These are phyloP conservation scores for Erigeron philadelphicus DNA, from an alignment of 140 eudicot genomes.

Conservation along the genomic window DNA sequence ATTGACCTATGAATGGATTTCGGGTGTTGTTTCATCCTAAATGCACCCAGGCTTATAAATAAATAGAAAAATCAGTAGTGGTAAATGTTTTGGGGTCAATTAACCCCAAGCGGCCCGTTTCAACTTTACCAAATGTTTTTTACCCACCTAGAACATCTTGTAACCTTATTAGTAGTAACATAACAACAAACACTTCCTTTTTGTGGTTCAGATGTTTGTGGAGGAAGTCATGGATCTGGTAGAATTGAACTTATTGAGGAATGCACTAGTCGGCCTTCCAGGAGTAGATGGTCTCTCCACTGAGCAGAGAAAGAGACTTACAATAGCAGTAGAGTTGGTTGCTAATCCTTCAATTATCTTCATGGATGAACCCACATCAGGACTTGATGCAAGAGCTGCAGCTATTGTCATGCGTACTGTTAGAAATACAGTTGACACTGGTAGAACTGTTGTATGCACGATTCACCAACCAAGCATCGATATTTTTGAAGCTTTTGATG, in stretches of 20 bases:
- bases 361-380: conserved; percentile 81
- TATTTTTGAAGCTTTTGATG: conserved; percentile 72
- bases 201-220: conserved; percentile 55
- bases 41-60: no score
- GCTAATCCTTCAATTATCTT: conserved; percentile 80
- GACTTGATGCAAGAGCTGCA: conserved; percentile 79
- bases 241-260: conserved; percentile 48
- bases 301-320: conserved; percentile 67
- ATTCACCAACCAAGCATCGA: conserved; percentile 77
- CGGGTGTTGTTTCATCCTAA: not conserved
- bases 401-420: conserved; percentile 80
- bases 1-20: not conserved
- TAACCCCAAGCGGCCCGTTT: not conserved
- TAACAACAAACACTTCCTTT: not conserved
- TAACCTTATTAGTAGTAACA: not conserved
- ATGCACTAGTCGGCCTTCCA: conserved; percentile 69
- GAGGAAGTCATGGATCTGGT: conserved; percentile 72
- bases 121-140: not conserved
- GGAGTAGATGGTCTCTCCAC: conserved; percentile 73
- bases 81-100: not conserved
- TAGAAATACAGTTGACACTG: conserved; percentile 66
- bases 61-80: no score
- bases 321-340: conserved; percentile 68
- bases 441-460: conserved; percentile 74
- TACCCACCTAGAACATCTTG: not conserved